These are phyloP conservation scores for Hymenoscyphus fraxineus DNA, from an alignment of 2,329 filamentous ascomycete species.

Conservation along the genomic window DNA sequence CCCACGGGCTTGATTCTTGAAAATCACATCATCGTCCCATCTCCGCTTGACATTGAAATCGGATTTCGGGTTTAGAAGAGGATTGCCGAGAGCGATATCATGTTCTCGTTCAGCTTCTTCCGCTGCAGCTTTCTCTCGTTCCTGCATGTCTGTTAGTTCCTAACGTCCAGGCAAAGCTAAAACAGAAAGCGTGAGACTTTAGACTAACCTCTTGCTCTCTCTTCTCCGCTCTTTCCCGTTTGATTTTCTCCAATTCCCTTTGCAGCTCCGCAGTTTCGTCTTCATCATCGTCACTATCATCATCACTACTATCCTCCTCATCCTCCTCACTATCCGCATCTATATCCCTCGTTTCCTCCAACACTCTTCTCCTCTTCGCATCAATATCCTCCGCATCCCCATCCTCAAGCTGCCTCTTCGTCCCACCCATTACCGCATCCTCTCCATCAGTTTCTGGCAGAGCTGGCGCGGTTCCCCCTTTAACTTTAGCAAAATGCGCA, in stretches of 20 bases:
- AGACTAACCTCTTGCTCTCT: constrained; percentile 64
- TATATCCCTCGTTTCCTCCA: constrained; percentile 83
- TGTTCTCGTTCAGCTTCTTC: constrained; percentile 81
- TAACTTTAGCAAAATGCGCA: constrained; percentile 81
- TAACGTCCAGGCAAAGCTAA: neutral
- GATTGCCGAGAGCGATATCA: constrained; percentile 90
- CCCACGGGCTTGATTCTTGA: constrained; percentile 96
- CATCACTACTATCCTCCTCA: constrained; percentile 57
- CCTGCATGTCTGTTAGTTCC: constrained; percentile 42
- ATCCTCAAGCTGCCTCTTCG: constrained; percentile 63
- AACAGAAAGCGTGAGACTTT: constrained; percentile 2
- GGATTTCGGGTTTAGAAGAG: constrained; percentile 72
- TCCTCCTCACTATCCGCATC: constrained; percentile 74
- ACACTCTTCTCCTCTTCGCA: constrained; percentile 77
- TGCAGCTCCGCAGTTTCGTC: constrained; percentile 87
- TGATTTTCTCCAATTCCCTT: constrained; percentile 91
- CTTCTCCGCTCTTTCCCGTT: constrained; percentile 74
- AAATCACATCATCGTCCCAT: constrained; percentile 98
- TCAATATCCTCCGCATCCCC: constrained; percentile 64
- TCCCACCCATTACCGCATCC: constrained; percentile 50
- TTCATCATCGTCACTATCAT: constrained; percentile 66
- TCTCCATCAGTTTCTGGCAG: constrained; percentile 19
- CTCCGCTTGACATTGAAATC: constrained; percentile 89
- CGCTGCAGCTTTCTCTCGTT: constrained; percentile 72
- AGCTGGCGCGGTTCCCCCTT: constrained; percentile 50